These are phyloP conservation scores for Collybia nuda DNA, from an alignment of 768 basidiomycete genomes.

Conservation along the genomic window DNA sequence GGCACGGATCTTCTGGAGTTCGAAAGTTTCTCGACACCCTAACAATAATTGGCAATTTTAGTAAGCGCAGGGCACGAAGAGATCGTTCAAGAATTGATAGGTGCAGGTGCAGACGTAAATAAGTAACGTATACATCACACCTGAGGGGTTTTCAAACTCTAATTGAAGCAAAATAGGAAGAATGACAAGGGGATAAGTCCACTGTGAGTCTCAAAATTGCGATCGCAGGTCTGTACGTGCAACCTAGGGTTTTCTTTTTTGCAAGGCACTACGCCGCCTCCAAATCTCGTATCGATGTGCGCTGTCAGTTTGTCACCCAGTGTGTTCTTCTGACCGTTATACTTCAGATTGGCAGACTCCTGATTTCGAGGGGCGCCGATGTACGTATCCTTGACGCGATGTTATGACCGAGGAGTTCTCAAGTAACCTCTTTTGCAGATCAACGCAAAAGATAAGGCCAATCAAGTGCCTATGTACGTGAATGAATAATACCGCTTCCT, in stretches of 20 bases:
- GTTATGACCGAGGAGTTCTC: constrained; percentile 29
- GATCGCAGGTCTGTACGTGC: constrained; percentile 10
- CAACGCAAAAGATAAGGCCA: constrained; percentile 92
- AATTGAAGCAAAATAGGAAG: constrained; percentile 34
- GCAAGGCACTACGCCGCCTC: constrained; percentile 91
- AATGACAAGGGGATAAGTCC: constrained; percentile 86
- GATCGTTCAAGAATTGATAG: constrained; percentile 72
- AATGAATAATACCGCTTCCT: constrained; percentile 15
- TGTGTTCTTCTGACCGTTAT: constrained; percentile 25
- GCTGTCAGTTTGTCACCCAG: constrained; percentile 25
- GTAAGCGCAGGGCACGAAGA: constrained; percentile 82
- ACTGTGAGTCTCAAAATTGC: constrained; percentile 51
- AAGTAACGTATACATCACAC: constrained; percentile 29
- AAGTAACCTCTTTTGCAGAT: constrained; percentile 56
- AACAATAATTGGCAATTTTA: constrained; percentile 28
- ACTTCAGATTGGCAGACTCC: constrained; percentile 78
- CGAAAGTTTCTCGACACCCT: constrained; percentile 2
- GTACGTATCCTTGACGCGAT: constrained; percentile 52
- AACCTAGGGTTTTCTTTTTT: constrained; percentile 15
- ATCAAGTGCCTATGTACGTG: constrained; percentile 84
- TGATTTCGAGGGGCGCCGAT: constrained; percentile 88
- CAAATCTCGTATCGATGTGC: constrained; percentile 82
- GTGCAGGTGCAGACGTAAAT: constrained; percentile 82
- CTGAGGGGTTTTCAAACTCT: constrained; percentile 16
- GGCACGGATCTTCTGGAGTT: constrained; percentile 34